phyloP scores from a whole-genome alignment of 805 yeast genomes.

The Allodekkera sacchari region DNA sequence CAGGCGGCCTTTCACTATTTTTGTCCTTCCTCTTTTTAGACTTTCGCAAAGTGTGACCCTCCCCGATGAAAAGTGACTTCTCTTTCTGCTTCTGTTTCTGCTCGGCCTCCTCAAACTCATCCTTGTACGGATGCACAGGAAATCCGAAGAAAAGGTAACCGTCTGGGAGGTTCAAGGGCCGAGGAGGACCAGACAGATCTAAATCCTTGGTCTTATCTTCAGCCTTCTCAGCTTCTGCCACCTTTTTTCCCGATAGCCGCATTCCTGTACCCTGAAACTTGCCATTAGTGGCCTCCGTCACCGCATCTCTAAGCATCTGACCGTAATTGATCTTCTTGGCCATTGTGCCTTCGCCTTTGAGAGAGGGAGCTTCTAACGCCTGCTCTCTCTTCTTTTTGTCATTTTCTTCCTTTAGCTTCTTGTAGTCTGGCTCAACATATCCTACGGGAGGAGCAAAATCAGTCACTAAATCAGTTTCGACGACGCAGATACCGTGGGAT shows the following conservation, averaged over 20 bases:
- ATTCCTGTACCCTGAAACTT: constrained; percentile 57
- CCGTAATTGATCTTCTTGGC: constrained; percentile 65
- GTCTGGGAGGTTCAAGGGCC: constrained; percentile 63
- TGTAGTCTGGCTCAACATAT: constrained; percentile 82
- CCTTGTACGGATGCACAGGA: constrained; percentile 52
- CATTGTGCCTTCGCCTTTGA: constrained; percentile 55
- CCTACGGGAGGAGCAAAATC: constrained; percentile 99
- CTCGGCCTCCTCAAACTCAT: constrained; percentile 27
- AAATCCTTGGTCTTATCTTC: constrained; percentile 17
- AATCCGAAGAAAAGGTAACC: constrained; percentile 93
- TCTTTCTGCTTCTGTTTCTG: constrained; percentile 10
- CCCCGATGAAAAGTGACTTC: constrained; percentile 41
- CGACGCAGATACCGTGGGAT: constrained; percentile 74
- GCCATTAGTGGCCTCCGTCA: constrained; percentile 16
- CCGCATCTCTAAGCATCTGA: constrained; percentile 40
- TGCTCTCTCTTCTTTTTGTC: constrained; percentile 27
- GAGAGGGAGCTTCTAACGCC: constrained; percentile 27
- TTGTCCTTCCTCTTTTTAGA: constrained; percentile 52
- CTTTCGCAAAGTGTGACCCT: constrained; percentile 64
- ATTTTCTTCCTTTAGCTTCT: constrained; percentile 32
- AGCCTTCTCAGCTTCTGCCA: constrained; percentile 11
- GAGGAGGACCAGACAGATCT: constrained; percentile 57
- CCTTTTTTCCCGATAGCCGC: constrained; percentile 57
- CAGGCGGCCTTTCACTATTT: constrained; percentile 39
- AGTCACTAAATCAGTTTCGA: constrained; percentile 93